Conservation (phyloP, 2,329 filamentous ascomycete species). For the Aspergillus candidus region DNA sequence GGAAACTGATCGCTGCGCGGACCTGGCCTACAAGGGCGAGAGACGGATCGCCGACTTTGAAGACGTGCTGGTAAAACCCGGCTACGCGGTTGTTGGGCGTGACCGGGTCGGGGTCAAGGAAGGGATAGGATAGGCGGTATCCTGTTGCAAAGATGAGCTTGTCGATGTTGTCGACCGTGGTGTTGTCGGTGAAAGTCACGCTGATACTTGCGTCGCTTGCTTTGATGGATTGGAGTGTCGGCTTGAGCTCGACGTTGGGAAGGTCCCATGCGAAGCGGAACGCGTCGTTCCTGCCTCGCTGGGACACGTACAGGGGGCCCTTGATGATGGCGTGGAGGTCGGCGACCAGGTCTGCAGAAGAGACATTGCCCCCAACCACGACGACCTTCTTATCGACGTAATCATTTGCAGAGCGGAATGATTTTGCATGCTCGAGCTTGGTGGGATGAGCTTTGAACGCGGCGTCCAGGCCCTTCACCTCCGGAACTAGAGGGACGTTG, state of each 20-base stretch:
- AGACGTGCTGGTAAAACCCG: conserved; percentile 28
- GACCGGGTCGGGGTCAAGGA: conserved; percentile 18
- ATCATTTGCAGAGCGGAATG: conserved; percentile 28
- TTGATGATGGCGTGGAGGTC: conserved; percentile 21
- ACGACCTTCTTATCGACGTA: conserved; percentile 32
- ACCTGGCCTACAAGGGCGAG: conserved; percentile 26
- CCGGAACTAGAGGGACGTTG: conserved; percentile 35
- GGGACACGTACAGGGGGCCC: conserved; percentile 16
- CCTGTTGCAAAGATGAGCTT: conserved; percentile 28
- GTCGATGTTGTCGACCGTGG: conserved; percentile 15
- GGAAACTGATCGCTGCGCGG: conserved; percentile 25
- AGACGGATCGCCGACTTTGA: conserved; percentile 23
- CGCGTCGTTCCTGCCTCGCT: conserved; percentile 16
- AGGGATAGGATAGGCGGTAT: conserved; percentile 25
- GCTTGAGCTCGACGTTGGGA: conserved; percentile 19
- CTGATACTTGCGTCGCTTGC: background rate
- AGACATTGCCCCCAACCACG: conserved; percentile 26
- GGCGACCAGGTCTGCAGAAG: conserved; percentile 22
- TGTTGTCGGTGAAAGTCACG: conserved; percentile 20
- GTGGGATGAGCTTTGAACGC: conserved; percentile 27
- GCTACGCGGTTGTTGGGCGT: conserved; percentile 20
- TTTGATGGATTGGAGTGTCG: conserved; percentile 13
- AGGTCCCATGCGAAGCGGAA: conserved; percentile 17
- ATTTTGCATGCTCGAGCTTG: conserved; percentile 34
- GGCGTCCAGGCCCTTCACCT: conserved; percentile 30